A percentile compares a stretch with the other conserved stretches of the same genome.
Conservation (phyloP, 2,329 filamentous ascomycete species). For the Xylaria sp. region DNA sequence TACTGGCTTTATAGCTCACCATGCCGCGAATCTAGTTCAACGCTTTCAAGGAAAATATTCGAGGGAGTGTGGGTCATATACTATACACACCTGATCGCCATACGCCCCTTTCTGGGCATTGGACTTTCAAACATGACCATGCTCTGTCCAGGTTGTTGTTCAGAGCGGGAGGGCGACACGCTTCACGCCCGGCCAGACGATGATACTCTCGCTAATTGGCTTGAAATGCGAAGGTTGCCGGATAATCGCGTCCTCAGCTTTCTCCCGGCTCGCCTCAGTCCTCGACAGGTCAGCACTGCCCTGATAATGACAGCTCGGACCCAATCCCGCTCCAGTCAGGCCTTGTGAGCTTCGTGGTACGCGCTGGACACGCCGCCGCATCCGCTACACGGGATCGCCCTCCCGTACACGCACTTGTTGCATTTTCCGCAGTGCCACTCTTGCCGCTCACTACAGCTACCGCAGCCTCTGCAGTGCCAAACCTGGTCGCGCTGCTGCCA, state of each 20-base stretch:
- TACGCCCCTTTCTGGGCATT: constrained; percentile 9
- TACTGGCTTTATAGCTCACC: background rate
- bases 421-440: constrained; percentile 39
- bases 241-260: constrained; percentile 13
- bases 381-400: constrained; percentile 28
- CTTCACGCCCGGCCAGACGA: background rate
- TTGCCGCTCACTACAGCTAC: constrained; percentile 31
- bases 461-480: constrained; percentile 37
- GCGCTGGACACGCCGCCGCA: constrained; percentile 36
- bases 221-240: constrained; percentile 1
- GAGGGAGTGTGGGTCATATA: constrained; percentile 27
- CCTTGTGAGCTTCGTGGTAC: constrained; percentile 33
- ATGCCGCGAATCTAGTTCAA: constrained; percentile 19
- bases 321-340: constrained; percentile 16
- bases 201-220: background rate
- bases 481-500: constrained; percentile 37
- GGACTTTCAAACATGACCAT: background rate
- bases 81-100: constrained; percentile 17
- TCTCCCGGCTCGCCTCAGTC: constrained; percentile 2
- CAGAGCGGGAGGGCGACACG: background rate
- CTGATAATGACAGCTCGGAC: constrained; percentile 5
- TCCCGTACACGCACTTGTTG: constrained; percentile 37
- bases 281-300: background rate
- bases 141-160: background rate
- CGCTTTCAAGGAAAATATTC: constrained; percentile 24